Percentiles rank a stretch among this genome's conserved stretches.
Conservation (phyloP, 2,329 filamentous ascomycete species). For the Bipolaris zeicola region DNA sequence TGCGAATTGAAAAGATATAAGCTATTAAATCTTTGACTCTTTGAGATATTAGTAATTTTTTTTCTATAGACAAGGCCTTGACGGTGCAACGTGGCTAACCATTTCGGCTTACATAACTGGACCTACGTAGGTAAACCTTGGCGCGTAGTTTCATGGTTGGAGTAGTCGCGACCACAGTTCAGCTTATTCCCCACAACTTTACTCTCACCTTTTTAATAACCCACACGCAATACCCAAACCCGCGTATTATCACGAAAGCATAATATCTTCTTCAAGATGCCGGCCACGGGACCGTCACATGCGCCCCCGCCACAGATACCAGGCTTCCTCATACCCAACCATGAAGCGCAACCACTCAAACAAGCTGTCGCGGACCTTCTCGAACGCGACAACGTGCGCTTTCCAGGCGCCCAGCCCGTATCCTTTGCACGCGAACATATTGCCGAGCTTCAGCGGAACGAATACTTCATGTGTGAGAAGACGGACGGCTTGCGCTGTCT, state of each 20-base stretch:
- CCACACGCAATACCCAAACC: neutral
- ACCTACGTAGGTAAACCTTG: neutral
- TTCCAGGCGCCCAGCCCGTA: constrained; percentile 93
- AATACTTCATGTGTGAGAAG: constrained; percentile 99
- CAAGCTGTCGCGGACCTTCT: constrained; percentile 77
- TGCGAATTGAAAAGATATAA: neutral
- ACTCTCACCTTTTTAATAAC: neutral
- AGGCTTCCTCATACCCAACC: constrained; percentile 32
- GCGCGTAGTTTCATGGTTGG: constrained; percentile 2
- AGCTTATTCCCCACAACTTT: neutral
- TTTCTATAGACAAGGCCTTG: neutral
- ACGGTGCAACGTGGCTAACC: neutral
- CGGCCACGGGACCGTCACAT: constrained; percentile 23
- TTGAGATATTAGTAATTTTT: neutral
- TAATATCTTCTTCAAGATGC: constrained; percentile 17
- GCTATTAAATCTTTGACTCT: neutral
- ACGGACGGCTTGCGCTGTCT: constrained; percentile 95
- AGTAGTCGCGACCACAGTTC: neutral
- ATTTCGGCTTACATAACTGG: constrained; percentile 7
- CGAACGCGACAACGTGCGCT: constrained; percentile 68
- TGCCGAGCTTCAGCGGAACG: constrained; percentile 76
- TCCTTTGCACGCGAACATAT: constrained; percentile 85
- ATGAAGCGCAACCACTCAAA: constrained; percentile 60
- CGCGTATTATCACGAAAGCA: neutral
- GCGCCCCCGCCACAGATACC: constrained; percentile 46